Percentiles rank a stretch among this genome's conserved stretches.
These are phyloP conservation scores for Populus alba DNA, from an alignment of 345 rosid species.

Conservation along the genomic window DNA sequence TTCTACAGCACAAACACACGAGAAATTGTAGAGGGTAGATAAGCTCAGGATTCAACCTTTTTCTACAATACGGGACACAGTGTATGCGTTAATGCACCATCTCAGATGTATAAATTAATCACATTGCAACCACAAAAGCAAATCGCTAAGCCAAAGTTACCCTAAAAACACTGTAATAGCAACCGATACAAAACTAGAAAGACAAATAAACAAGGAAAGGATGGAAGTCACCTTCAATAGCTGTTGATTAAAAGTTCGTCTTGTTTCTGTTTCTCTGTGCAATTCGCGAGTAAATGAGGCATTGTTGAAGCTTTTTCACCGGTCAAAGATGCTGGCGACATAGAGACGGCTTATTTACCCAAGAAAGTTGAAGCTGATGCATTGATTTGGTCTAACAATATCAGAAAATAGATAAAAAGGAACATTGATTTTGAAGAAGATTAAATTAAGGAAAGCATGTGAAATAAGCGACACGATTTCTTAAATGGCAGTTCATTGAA, in stretches of 20 bases:
- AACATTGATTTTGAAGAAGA: not conserved
- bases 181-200: not conserved
- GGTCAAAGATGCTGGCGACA: too few relatives aligned
- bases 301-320: not conserved
- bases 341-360: not conserved
- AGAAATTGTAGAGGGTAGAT: not conserved
- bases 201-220: not conserved
- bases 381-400: not conserved
- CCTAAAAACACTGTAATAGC: not conserved
- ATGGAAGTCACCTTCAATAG: not conserved
- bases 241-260: not conserved
- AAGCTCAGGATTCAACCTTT: not conserved
- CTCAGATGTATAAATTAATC: not conserved
- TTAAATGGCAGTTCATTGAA: not conserved
- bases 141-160: not conserved
- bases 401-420: not conserved
- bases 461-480: not conserved
- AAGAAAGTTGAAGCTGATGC: not conserved
- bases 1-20: not conserved
- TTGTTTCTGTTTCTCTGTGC: not conserved
- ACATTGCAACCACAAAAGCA: not conserved
- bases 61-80: not conserved
- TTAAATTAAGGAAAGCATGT: not conserved
- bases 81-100: not conserved
- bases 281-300: not conserved